phyloP scores from a whole-genome alignment of 495 filamentous ascomycete genomes.

The Xylaria acuta region DNA sequence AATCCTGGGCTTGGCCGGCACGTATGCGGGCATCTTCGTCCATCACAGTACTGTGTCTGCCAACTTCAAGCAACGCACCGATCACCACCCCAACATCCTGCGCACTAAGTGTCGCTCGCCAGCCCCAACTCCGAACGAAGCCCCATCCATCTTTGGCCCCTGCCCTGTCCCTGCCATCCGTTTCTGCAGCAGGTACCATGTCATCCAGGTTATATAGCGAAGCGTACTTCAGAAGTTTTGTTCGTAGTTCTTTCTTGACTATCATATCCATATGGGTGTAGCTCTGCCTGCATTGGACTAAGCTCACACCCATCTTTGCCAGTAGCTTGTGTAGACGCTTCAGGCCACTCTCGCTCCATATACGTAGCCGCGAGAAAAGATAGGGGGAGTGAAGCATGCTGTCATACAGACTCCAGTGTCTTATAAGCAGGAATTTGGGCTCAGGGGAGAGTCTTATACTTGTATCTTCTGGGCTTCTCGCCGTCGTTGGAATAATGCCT shows the following conservation, averaged over 20 bases:
- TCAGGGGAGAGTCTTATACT: constrained; percentile 93
- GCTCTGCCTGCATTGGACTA: constrained; percentile 90
- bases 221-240: constrained; percentile 85
- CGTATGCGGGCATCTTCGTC: constrained; percentile 40
- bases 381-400: constrained; percentile 98
- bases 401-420: constrained; percentile 97
- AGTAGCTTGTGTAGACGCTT: constrained; percentile 95
- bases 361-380: constrained; percentile 87
- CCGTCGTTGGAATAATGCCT: constrained; percentile 86
- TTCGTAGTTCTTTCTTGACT: constrained; percentile 85
- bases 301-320: constrained; percentile 96
- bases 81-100: constrained; percentile 90
- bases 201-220: constrained; percentile 91
- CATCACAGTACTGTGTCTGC: constrained; percentile 55
- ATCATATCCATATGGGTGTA: constrained; percentile 99
- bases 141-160: constrained; percentile 87
- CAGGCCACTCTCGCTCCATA: constrained; percentile 88
- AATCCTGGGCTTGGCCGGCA: constrained; percentile 48
- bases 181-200: constrained; percentile 74
- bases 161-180: constrained; percentile 60
- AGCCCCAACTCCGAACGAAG: constrained; percentile 96
- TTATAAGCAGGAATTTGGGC: constrained; percentile 89
- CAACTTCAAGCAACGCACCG: constrained; percentile 90
- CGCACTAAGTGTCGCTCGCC: constrained; percentile 91
- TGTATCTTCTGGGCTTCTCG: constrained; percentile 85